Base-by-base conservation (phyloP, 2,329 filamentous ascomycete species). In the Calonectria hawksworthii region DNA sequence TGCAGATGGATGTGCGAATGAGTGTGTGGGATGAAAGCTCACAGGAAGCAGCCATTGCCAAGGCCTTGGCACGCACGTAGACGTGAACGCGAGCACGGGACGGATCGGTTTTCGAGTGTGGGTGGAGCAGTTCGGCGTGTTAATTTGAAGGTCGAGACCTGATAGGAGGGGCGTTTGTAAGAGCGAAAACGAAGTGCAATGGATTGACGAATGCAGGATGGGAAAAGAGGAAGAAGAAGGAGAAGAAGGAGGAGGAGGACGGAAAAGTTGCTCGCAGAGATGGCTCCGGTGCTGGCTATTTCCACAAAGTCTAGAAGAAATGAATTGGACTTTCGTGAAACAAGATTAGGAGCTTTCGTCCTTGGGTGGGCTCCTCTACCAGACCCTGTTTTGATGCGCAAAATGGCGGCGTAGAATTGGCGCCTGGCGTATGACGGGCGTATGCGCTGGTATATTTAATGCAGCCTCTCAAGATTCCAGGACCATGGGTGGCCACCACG, bases 21-120 rank as follows among this genome's bases (percentile, higher is more conserved):
- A 65, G 41, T 65, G 61, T 50, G 26, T 32, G 61, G 61, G 44
- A 50, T 50, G 38, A 34, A 47, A 65, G 38, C 61, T 65, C 41
- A 65, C 61, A 65, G 41, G 61, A 47, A 50, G 61, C 18, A 18
- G 41, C 41, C 41, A 47, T 50, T 65, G 61, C 61, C 61, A 65
- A 65, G 61, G 38, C 26, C 61, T 65, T 65, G 41, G 61, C 61
- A 50, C 28, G 61, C 61, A 50, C 28, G 41, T 65, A 23, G 41
- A 47, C 26, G 61, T 65, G 38, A 50, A 65, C 61, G 61, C 30
- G 61, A 65, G 61, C 61, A 65, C 61, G 61, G 61, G 61, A 65
- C 41, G 61, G 61, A 50, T 65, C 41, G 61, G 26, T 63, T 13
- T 41, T 63, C 21, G 28, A 50, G 61, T 65, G 61, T 65, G 61